Conservation (phyloP, 352 stramenopile species). For the Pythium plurisporium region DNA sequence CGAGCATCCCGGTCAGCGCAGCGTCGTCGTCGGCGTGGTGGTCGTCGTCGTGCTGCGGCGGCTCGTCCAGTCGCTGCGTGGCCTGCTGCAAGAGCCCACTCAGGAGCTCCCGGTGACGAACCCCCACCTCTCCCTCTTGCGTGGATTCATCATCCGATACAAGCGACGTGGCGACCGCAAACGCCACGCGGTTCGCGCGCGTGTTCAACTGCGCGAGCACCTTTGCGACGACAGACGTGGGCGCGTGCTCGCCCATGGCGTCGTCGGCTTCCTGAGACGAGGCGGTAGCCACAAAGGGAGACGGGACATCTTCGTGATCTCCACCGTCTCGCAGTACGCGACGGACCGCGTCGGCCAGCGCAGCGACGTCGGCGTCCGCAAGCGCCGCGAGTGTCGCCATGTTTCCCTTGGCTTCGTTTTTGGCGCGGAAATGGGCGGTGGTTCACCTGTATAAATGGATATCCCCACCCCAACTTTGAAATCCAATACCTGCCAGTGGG, state of each 20-base stretch:
- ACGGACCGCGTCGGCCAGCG: not conserved
- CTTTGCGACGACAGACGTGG: not conserved
- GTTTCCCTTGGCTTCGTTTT: not conserved
- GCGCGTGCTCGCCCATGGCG: not conserved
- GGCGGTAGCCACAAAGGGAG: not conserved
- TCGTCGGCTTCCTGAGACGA: not conserved
- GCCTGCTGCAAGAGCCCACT: constrained; percentile 2
- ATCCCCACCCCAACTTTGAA: not conserved
- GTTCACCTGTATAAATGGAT: not conserved
- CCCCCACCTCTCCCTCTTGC: not conserved
- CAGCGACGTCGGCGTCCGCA: constrained; percentile 5
- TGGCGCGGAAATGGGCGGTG: constrained; percentile 1
- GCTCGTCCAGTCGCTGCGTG: not conserved
- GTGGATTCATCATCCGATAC: not conserved
- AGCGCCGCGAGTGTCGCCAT: constrained; percentile 3
- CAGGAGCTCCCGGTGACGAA: not conserved
- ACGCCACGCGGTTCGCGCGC: not conserved
- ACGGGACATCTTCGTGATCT: not conserved
- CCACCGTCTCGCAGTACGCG: not conserved
- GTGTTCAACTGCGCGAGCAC: constrained; percentile 11
- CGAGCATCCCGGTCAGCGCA: not conserved
- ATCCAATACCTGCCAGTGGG: not conserved
- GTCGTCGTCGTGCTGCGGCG: not conserved
- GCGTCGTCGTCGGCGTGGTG: not conserved
- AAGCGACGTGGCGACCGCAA: constrained; percentile 8